These are phyloP conservation scores for Yamadazyma jaroonii DNA, from an alignment of 1,139 yeast species.

Conservation along the genomic window DNA sequence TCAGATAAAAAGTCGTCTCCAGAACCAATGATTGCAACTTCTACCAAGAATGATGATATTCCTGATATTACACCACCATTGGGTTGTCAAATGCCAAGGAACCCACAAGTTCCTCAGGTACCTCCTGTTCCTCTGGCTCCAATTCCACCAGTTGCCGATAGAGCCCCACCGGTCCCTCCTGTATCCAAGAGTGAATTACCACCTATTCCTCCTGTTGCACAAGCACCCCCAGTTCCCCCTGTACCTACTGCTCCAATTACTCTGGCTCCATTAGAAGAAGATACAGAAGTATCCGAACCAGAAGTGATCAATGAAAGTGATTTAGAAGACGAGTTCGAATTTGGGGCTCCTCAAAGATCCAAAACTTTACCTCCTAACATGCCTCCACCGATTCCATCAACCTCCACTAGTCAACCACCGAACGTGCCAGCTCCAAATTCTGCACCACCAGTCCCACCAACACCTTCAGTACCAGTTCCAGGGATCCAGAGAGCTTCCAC, in stretches of 20 bases:
- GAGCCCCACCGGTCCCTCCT: conserved; percentile 4
- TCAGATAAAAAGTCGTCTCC: conserved; percentile 24
- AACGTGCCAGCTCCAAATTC: conserved; percentile 14
- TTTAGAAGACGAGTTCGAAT: conserved; percentile 15
- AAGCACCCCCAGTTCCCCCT: conserved; percentile 9
- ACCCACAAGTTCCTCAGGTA: conserved; percentile 7
- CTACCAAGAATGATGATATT: conserved; percentile 6
- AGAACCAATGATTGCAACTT: conserved; percentile 12
- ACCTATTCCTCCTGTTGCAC: conserved; percentile 12
- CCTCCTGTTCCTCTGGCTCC: conserved; percentile 10
- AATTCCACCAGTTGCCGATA: conserved; percentile 1
- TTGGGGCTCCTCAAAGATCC: conserved; percentile 11
- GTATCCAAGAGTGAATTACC: too few relatives aligned
- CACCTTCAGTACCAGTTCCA: conserved; percentile 13
- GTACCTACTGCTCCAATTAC: conserved; percentile 9
- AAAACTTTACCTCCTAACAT: conserved; percentile 10
- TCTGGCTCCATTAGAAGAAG: conserved; percentile 8
- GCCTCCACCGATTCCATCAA: conserved; percentile 11
- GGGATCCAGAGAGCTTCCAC: conserved; percentile 20
- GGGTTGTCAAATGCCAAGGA: not conserved
- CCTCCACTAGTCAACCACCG: conserved; percentile 10
- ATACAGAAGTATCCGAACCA: not conserved
- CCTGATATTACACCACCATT: conserved; percentile 8
- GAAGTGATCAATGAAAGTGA: conserved; percentile 5
- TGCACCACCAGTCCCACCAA: conserved; percentile 6